Percentiles rank a stretch among this genome's conserved stretches.
Conservation (phyloP, 345 rosid species). For the Mercurialis annua region DNA sequence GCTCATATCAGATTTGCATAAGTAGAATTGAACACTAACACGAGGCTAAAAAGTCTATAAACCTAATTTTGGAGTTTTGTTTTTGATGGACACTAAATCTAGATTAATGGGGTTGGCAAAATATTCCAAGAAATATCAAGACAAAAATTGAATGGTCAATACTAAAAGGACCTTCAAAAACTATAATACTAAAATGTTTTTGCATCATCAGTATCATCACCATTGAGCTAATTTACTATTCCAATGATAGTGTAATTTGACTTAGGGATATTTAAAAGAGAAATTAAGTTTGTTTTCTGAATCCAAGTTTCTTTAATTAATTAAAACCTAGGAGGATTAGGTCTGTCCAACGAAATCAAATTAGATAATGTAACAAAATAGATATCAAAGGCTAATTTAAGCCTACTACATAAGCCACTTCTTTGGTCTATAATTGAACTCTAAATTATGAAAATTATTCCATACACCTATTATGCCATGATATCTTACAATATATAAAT, state of each 20-base stretch:
- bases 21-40: neutral
- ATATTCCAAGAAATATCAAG: neutral
- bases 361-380: conserved; percentile 3
- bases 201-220: neutral
- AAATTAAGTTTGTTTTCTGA: neutral
- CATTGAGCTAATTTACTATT: neutral
- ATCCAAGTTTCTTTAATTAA: neutral
- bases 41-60: neutral
- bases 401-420: neutral
- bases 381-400: neutral
- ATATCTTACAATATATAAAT: too few relatives aligned
- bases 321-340: neutral
- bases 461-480: too few relatives aligned
- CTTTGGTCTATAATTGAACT: neutral
- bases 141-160: neutral
- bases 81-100: neutral
- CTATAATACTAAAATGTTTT: neutral
- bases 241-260: neutral
- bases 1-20: neutral
- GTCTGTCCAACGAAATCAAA: neutral
- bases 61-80: conserved; percentile 9
- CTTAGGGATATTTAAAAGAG: neutral
- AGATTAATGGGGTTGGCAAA: neutral
- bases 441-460: neutral
- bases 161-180: neutral